These are phyloP conservation scores for Parietaria judaica DNA, from an alignment of 306 rosid genomes.

Conservation along the genomic window DNA sequence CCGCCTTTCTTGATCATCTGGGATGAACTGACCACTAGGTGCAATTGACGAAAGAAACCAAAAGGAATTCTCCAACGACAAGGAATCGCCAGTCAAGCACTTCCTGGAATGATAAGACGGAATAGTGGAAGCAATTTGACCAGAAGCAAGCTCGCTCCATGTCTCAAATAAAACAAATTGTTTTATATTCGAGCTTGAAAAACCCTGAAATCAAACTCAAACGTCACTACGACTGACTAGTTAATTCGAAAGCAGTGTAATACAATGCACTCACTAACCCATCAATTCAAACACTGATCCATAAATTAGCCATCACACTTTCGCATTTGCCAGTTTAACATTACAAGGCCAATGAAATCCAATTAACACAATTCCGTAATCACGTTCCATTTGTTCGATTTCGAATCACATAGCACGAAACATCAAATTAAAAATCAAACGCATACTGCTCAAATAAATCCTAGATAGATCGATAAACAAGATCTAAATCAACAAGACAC, in stretches of 20 bases:
- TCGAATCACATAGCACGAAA: too few species aligned
- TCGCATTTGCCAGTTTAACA: not conserved
- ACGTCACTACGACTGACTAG: not conserved
- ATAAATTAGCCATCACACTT: too few species aligned
- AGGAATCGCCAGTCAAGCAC: constrained; percentile 95
- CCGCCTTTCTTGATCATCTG: constrained; percentile 68
- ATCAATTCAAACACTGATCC: too few species aligned
- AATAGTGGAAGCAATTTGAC: constrained; percentile 75
- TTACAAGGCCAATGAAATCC: not conserved
- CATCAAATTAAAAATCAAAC: too few species aligned
- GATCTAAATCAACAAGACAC: too few species aligned
- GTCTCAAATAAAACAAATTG: constrained; percentile 36
- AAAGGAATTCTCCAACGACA: constrained; percentile 80
- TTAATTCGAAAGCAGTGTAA: not conserved
- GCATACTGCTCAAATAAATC: too few species aligned
- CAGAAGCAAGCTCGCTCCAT: constrained; percentile 69
- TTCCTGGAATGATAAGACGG: constrained; percentile 86
- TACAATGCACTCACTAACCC: not conserved
- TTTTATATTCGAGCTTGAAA: constrained; percentile 44
- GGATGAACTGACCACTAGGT: constrained; percentile 70
- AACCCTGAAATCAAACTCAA: constrained; percentile 32
- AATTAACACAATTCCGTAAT: too few species aligned
- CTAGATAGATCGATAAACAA: too few species aligned
- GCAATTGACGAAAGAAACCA: constrained; percentile 94
- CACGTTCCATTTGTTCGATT: too few species aligned